These are phyloP conservation scores for Heteromeles arbutifolia DNA, from an alignment of 306 rosid genomes.

Conservation along the genomic window DNA sequence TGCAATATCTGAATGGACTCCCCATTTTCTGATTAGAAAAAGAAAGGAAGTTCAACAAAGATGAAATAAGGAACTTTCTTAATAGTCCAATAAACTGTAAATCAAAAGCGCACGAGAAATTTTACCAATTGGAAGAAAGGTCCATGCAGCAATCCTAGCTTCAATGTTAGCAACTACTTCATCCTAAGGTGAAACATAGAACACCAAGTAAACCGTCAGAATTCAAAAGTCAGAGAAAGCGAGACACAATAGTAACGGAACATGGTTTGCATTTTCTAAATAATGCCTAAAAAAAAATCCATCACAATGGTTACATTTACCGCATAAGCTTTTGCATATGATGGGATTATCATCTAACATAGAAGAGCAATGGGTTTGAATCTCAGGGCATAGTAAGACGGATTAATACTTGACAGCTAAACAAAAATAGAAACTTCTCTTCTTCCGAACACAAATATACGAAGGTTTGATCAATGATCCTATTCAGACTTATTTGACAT, in stretches of 20 bases:
- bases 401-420: background rate
- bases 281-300: background rate
- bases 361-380: background rate
- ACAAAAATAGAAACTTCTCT: background rate
- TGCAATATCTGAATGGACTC: conserved; percentile 82
- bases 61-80: background rate
- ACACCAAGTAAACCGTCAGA: conserved; percentile 16
- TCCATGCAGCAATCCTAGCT: conserved; percentile 80
- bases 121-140: conserved; percentile 80
- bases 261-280: background rate
- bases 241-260: background rate
- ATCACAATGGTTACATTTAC: background rate
- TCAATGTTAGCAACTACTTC: conserved; percentile 58
- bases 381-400: background rate
- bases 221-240: conserved; percentile 9
- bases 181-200: conserved; percentile 47
- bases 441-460: background rate
- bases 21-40: conserved; percentile 66
- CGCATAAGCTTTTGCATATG: background rate
- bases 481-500: background rate
- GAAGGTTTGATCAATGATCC: background rate
- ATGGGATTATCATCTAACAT: too few species aligned
- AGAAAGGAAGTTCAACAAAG: background rate
- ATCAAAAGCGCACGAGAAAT: conserved; percentile 1
- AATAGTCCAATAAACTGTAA: background rate